phyloP scores from a whole-genome alignment of 2,329 filamentous ascomycete genomes.

The Sporothrix schenckii region DNA sequence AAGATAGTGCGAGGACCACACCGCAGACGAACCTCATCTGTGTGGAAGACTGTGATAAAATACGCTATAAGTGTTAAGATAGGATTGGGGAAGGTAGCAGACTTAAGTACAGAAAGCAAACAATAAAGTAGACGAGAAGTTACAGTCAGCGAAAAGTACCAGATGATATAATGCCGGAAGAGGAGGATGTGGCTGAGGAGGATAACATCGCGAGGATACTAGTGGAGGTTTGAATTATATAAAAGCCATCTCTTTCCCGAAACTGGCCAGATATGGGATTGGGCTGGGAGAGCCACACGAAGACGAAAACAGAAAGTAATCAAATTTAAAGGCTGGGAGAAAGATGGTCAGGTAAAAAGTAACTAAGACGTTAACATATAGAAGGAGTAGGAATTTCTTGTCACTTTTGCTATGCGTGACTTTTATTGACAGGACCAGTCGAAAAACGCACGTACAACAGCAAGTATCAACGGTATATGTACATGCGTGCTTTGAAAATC shows the following conservation, averaged over 20 bases:
- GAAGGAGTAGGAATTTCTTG: neutral
- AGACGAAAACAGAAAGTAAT: slow-evolving; percentile 11
- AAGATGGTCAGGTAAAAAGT: neutral
- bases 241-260: neutral
- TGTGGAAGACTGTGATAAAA: neutral
- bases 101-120: neutral
- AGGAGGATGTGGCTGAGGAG: neutral
- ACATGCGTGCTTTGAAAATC: no score
- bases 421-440: neutral
- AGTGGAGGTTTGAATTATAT: neutral
- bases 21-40: neutral
- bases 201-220: neutral
- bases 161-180: neutral
- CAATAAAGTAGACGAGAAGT: neutral
- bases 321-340: neutral
- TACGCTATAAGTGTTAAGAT: neutral
- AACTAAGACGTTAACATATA: neutral
- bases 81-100: neutral
- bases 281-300: neutral
- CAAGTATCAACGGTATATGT: neutral
- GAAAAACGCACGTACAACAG: neutral
- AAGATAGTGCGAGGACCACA: neutral
- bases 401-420: neutral
- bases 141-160: neutral
- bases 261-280: neutral